Conservation (phyloP, 2,329 filamentous ascomycete species). For the Xylaria sp. region DNA sequence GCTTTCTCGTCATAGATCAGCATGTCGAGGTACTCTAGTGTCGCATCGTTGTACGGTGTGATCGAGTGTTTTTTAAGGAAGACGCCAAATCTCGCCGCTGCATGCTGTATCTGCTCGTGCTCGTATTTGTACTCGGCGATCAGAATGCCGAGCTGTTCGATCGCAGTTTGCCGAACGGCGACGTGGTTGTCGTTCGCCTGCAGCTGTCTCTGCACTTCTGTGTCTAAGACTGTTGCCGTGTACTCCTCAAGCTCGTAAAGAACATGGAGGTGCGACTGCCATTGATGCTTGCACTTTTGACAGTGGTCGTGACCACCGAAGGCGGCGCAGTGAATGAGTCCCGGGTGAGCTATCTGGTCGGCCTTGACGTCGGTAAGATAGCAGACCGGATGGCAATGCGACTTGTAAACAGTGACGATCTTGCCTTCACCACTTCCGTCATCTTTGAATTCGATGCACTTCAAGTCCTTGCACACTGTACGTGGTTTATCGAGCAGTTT, state of each 20-base stretch:
- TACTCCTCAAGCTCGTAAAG: background rate
- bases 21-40: background rate
- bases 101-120: background rate
- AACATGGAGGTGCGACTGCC: background rate
- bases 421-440: background rate
- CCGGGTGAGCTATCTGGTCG: background rate
- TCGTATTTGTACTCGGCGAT: background rate
- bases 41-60: background rate
- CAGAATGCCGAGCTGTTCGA: background rate
- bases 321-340: background rate
- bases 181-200: background rate
- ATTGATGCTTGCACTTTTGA: background rate
- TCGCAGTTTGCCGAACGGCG: background rate
- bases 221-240: background rate
- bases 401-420: background rate
- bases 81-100: background rate
- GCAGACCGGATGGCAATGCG: background rate
- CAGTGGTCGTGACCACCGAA: background rate
- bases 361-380: background rate
- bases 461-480: background rate
- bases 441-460: background rate
- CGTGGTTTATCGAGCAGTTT: background rate
- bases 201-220: background rate
- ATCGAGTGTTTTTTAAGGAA: background rate
- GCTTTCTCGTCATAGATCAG: background rate